Conservation (phyloP, 352 stramenopile genomes). For the Paralagenidium karlingii region DNA sequence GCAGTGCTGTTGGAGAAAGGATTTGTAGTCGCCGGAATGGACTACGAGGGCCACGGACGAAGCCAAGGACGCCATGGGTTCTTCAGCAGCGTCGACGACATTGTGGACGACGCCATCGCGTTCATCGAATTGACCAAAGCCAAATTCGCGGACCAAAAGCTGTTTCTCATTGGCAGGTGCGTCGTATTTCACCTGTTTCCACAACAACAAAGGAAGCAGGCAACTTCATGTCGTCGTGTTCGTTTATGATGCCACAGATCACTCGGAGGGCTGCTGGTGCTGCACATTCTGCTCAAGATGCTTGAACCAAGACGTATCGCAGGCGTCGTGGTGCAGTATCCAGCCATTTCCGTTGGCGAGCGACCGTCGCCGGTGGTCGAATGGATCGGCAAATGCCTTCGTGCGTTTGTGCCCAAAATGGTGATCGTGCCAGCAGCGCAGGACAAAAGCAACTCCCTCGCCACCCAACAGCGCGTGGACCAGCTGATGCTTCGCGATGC, state of each 20-base stretch:
- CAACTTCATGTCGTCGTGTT: neutral
- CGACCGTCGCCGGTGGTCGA: conserved; percentile 32
- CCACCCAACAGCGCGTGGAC: conserved; percentile 38
- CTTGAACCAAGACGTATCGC: no score
- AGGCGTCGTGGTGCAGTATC: conserved; percentile 58
- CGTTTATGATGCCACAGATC: conserved; percentile 22
- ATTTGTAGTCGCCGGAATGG: conserved; percentile 50
- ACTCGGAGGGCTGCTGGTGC: conserved; percentile 49
- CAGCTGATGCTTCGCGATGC: conserved; percentile 40
- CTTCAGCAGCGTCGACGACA: conserved; percentile 42
- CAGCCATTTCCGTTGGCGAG: conserved; percentile 49
- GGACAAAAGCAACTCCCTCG: conserved; percentile 46
- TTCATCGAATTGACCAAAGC: conserved; percentile 39
- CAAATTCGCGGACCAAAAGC: conserved; percentile 47
- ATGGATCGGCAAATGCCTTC: conserved; percentile 31
- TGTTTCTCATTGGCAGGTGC: conserved; percentile 62
- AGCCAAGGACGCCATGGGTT: conserved; percentile 66
- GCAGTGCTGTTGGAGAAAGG: conserved; percentile 41
- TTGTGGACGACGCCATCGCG: conserved; percentile 57
- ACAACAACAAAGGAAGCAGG: no score
- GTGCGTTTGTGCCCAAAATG: conserved; percentile 43
- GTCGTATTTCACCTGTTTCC: conserved; percentile 1
- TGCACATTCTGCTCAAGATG: conserved; percentile 38
- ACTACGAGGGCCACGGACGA: conserved; percentile 64
- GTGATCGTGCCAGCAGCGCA: conserved; percentile 39